phyloP scores from a whole-genome alignment of 441 rosid species.

The Gossypium schwendimanii region DNA sequence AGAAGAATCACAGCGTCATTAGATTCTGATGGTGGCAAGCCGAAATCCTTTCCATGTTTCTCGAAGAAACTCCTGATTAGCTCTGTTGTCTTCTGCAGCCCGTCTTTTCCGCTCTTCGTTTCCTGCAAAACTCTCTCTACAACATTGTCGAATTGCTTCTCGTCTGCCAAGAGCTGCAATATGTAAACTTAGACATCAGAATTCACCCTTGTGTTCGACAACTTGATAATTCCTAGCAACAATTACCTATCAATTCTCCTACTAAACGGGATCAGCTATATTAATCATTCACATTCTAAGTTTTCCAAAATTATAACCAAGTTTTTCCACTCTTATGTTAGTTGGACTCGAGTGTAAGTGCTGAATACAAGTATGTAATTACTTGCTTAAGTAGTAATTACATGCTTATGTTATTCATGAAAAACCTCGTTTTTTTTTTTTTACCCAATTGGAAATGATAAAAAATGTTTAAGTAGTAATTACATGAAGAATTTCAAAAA shows the following conservation, averaged over 20 bases:
- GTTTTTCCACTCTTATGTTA: too few species aligned
- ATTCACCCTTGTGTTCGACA: background rate
- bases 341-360: too few species aligned
- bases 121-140: constrained; percentile 31
- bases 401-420: too few species aligned
- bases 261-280: background rate
- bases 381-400: too few species aligned
- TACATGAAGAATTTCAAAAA: background rate
- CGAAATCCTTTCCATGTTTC: constrained; percentile 48
- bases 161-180: constrained; percentile 50
- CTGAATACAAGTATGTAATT: too few species aligned
- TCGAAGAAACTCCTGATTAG: constrained; percentile 40
- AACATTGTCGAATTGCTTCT: constrained; percentile 35
- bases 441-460: too few species aligned
- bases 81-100: constrained; percentile 18
- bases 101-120: constrained; percentile 23
- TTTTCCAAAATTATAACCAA: too few species aligned
- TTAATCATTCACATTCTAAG: background rate
- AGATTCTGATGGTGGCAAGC: constrained; percentile 61
- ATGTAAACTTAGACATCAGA: background rate
- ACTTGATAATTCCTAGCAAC: background rate
- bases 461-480: too few species aligned
- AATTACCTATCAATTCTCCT: background rate
- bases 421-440: too few species aligned
- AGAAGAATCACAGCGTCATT: constrained; percentile 47